phyloP scores from a whole-genome alignment of 2,329 filamentous ascomycete species.

The Fusarium albosuccineum region DNA sequence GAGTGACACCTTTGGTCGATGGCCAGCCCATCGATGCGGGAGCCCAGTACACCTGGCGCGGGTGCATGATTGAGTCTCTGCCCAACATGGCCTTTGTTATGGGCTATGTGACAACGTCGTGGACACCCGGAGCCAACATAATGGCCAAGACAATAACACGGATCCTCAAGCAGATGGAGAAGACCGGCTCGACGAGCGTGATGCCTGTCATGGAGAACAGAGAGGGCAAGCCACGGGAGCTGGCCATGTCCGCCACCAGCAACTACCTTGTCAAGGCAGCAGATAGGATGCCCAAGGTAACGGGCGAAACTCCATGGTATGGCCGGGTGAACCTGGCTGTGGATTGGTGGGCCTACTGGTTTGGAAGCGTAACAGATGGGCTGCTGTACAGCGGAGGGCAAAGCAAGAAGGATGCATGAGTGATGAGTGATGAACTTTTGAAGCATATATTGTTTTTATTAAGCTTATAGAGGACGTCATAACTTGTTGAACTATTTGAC shows the following conservation, averaged over 20 bases:
- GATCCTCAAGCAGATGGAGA: conserved; percentile 66
- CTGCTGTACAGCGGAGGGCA: conserved; percentile 47
- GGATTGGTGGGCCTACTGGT: conserved; percentile 49
- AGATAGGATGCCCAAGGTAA: conserved; percentile 54
- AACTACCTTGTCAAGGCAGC: conserved; percentile 54
- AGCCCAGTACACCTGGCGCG: conserved; percentile 72
- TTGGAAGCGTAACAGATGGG: conserved; percentile 50
- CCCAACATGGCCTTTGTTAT: conserved; percentile 73
- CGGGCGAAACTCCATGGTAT: conserved; percentile 53
- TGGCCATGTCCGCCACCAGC: conserved; percentile 48
- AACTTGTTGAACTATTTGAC: too few species aligned
- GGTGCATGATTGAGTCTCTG: conserved; percentile 74
- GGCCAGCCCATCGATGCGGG: conserved; percentile 61
- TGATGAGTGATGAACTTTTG: not conserved
- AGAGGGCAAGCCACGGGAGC: conserved; percentile 41
- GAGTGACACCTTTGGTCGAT: conserved; percentile 66
- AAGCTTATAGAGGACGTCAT: too few species aligned
- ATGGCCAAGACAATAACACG: conserved; percentile 61
- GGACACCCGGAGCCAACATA: conserved; percentile 75
- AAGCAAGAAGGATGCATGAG: conserved; percentile 43
- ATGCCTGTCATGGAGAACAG: conserved; percentile 57
- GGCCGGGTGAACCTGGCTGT: conserved; percentile 48
- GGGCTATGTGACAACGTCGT: conserved; percentile 75
- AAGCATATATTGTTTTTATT: too few species aligned
- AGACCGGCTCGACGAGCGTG: conserved; percentile 58